Base-by-base conservation (phyloP, 2,329 filamentous ascomycete species). In the Colletotrichum aenigma region DNA sequence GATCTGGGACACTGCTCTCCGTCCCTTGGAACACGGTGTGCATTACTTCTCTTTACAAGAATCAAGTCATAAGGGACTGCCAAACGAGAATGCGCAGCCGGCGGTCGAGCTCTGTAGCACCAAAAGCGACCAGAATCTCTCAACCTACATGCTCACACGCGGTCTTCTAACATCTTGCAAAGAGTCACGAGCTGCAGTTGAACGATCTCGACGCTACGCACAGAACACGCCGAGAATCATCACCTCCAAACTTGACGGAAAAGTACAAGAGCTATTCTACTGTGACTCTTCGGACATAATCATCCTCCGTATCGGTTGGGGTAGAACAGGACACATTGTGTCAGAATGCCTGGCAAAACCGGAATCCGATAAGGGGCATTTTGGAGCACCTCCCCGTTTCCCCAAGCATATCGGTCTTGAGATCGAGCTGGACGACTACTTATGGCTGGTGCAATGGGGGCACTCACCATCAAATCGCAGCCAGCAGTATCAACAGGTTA, bases 301-400 rank as follows among this genome's bases (percentile, higher is more conserved):
- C 9, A 48, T 48, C 38, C 38, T 48, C 38, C 3, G 18, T 18
- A 0, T 0, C 9, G 38, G 38, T 0, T 48, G 38, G 18, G 38
- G 18, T 21, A 48, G 18, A n/a, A 48, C 38, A 48, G 38, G 38
- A n/a, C 9, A 48, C 38, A 21, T 7, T 0, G 1, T 48, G 3
- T n/a, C 18, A n/a, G 5, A 12, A 0, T 48, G 38, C 5, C 2
- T 48, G 38, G 18, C 2, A 0, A 48, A 0, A 6, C 38, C 38
- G n/a, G 18, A 48, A 48, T 48, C 38, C 9, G 38, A n/a, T 18
- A n/a, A 48, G 38, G 9, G 38, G 1, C 38, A 48, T 1, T 48
- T 48, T 48, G 18, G 38, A 48, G 38, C 9, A 48, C 9, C 38
- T 48, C 38, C 38, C 9, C 38, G 6, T 12, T 48, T 48, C 38